phyloP scores from a whole-genome alignment of 2,329 filamentous ascomycete genomes.

The Alternaria alternata region DNA sequence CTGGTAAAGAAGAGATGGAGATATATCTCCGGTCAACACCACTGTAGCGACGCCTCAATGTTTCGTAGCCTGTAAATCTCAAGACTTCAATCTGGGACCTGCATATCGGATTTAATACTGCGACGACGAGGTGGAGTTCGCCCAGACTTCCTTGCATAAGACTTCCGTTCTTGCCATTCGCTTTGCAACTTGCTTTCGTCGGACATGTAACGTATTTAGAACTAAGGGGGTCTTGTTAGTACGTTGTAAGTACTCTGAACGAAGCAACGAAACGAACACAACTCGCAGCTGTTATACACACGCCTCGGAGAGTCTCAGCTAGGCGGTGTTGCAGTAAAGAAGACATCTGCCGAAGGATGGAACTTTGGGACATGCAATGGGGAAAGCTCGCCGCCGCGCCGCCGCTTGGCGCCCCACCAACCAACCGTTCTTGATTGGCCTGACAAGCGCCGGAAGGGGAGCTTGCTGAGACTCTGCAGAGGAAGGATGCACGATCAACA shows the following conservation, averaged over 20 bases:
- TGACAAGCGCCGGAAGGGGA: background rate
- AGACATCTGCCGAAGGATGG: background rate
- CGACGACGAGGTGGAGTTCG: background rate
- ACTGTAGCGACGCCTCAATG: background rate
- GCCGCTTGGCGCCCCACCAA: background rate
- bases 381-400: background rate
- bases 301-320: background rate
- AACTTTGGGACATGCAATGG: background rate
- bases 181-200: background rate
- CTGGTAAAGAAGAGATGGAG: background rate
- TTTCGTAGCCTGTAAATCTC: background rate
- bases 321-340: background rate
- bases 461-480: background rate
- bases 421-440: background rate
- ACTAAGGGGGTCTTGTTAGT: too few relatives aligned
- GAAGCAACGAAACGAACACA: background rate
- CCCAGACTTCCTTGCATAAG: background rate
- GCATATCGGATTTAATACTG: background rate
- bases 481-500: constrained; percentile 1
- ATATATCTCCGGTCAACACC: background rate
- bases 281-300: background rate
- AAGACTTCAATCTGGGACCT: background rate
- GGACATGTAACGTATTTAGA: too few relatives aligned
- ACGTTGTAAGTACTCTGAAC: background rate
- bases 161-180: background rate